Evolutionary conservation across 2,329 filamentous ascomycete species (phyloP), one percentile per base, ranked within the genome.

Genomic region (Ambrosiella xylebori): DNA sequence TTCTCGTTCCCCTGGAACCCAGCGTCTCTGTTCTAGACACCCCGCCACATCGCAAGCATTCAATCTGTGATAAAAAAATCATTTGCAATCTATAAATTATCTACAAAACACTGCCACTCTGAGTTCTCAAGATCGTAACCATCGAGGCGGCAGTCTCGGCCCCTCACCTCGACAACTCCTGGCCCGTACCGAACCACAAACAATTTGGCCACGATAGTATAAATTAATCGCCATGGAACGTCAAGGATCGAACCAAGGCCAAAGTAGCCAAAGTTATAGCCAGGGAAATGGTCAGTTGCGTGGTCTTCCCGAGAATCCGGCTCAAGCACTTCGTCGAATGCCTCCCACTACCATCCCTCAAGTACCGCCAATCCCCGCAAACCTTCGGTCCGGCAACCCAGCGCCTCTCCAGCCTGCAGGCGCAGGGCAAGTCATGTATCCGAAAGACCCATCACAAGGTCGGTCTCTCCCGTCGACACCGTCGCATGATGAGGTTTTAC

Each of bases 401-500:
- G 27, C 49, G 19, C 37, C 38, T 36, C 19, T 45, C 45, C 45
- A 57, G 41, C 40, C 52, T 44, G 5, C 35, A 36, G 41, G 67
- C 67, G 59, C 70, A 67, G 27, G 58, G 44, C 44, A 49, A 15
- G 15, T 13, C 15, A 49, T 49, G 7, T 53, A 53, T 15, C 27
- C 17, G 17, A 37, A n/a, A 15, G 27, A 50, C 19, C 40, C 40
- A 27, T 39, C 41, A 47, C 53, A 59, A 45, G 49, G 54, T 17
- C 27, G 61, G 40, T 35, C 71, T 68, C 3, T 72, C 71, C 77
- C 82, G 15, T 71, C 82, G 44, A 73, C 72, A 49, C 60, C 61
- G n/a, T 59, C 60, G 1, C 47, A 56, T 5, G 61, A 61, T 15
- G 81, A 87, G 67, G 81, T 87, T 62, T 79, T 87, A 56, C 73